Evolutionary conservation across 2,329 filamentous ascomycete genomes (phyloP), one percentile per base, ranked within the genome.

Genomic region (Raffaelea albimanens): DNA sequence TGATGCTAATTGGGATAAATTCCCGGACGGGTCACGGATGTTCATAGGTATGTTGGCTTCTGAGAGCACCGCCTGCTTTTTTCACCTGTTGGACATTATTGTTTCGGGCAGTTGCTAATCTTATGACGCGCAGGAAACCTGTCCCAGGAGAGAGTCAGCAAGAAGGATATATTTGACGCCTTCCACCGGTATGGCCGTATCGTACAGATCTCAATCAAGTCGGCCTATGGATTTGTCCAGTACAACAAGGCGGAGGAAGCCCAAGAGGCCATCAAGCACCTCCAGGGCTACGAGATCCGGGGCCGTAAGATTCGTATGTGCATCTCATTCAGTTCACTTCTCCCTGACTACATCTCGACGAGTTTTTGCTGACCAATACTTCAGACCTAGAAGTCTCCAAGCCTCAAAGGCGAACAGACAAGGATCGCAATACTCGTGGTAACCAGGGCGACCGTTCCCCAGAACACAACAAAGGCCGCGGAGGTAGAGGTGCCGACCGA

Each of bases 181-280:
- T 97, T 98, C 61, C 82, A 89, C 60, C 77, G 75, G 49, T 90
- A 88, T 61, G 93, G 93, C 46, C 83, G 83, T 52, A 72, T 98
- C 42, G 91, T 90, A 2, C 93, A 98, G 62, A 93, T 97, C 51
- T 95, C 89, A 1, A 87, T 97, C 57, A 97, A 97, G 65, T 89
- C 93, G 55, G 90, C 90, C 2, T 97, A 95, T 65, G 93, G 93
- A 2, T 98, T 97, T 61, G 89, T 97, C 33, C 93, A 97, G 62
- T 98, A 94, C 55, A 76, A 95, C 55, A 83, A 87, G 25, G 69
- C 82, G 4, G 72, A 76, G 2, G 83, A 91, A 59, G 95, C 89
- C 54, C 72, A 77, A 48, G 72, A 74, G 41, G 91, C 91, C 4
- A 75, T 97, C 56, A 73, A 85, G 33, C 75, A 75, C 33, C 81